Conservation (phyloP, 345 rosid genomes). For the Syzygium aqueum region DNA sequence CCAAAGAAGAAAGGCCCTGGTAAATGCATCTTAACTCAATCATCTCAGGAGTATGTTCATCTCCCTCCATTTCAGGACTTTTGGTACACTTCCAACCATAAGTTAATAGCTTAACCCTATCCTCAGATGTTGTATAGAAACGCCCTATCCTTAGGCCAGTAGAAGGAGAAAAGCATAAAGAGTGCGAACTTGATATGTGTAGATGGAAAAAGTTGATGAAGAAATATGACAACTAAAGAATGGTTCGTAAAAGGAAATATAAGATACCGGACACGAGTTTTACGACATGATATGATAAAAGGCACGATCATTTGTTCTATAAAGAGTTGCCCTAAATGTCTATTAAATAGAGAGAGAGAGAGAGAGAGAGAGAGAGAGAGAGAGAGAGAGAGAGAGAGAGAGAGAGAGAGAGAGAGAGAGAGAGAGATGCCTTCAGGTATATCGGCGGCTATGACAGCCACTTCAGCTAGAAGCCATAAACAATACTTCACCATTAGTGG, state of each 20-base stretch:
- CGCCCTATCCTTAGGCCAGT: background rate
- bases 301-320: background rate
- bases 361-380: background rate
- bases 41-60: background rate
- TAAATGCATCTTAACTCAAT: background rate
- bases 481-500: background rate
- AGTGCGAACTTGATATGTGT: background rate
- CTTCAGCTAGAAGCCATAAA: background rate
- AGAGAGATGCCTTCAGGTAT: constrained; percentile 1
- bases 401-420: background rate
- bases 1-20: background rate
- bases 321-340: too few relatives aligned
- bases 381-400: background rate
- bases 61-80: background rate
- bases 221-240: background rate
- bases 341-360: background rate
- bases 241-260: background rate
- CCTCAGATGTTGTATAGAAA: background rate
- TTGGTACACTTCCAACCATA: background rate
- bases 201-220: background rate
- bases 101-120: background rate
- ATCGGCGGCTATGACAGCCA: background rate
- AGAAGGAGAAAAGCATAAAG: background rate
- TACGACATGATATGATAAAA: background rate
- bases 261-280: background rate